Conservation (phyloP, 169 alveolate species). For the Plasmodium gaboni region DNA sequence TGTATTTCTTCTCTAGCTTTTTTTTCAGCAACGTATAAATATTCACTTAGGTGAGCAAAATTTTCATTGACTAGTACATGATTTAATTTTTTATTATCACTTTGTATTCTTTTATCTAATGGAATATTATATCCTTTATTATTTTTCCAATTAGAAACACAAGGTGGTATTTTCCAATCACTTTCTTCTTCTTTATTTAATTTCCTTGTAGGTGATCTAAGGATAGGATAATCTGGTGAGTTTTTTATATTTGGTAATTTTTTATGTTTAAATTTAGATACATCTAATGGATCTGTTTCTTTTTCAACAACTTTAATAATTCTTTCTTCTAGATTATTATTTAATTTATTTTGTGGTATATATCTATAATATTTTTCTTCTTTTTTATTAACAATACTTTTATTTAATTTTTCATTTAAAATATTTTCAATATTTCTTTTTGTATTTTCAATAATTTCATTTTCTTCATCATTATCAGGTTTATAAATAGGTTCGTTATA, state of each 20-base stretch:
- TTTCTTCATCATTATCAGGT: constrained; percentile 86
- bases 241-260: constrained; percentile 92
- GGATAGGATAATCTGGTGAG: constrained; percentile 91
- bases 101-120: constrained; percentile 96
- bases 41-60: constrained; percentile 95
- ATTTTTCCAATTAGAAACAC: constrained; percentile 98
- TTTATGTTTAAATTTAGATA: constrained; percentile 95
- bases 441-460: constrained; percentile 84
- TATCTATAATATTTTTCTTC: constrained; percentile 88
- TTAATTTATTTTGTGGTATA: constrained; percentile 88
- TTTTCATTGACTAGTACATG: constrained; percentile 94
- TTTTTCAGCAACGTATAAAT: constrained; percentile 95
- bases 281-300: constrained; percentile 96
- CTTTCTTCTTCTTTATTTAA: constrained; percentile 95
- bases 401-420: constrained; percentile 79
- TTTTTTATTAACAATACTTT: constrained; percentile 74
- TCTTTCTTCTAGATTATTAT: constrained; percentile 86
- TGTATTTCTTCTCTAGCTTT: constrained; percentile 97
- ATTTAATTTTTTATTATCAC: constrained; percentile 97
- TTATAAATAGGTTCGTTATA: constrained; percentile 76
- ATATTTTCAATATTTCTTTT: constrained; percentile 87
- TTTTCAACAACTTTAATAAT: constrained; percentile 91
- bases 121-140: constrained; percentile 98
- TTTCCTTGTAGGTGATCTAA: constrained; percentile 95
- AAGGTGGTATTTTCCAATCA: constrained; percentile 98